Evolutionary conservation across 768 basidiomycete species (phyloP).

Genomic region (Ramaria sp.): DNA sequence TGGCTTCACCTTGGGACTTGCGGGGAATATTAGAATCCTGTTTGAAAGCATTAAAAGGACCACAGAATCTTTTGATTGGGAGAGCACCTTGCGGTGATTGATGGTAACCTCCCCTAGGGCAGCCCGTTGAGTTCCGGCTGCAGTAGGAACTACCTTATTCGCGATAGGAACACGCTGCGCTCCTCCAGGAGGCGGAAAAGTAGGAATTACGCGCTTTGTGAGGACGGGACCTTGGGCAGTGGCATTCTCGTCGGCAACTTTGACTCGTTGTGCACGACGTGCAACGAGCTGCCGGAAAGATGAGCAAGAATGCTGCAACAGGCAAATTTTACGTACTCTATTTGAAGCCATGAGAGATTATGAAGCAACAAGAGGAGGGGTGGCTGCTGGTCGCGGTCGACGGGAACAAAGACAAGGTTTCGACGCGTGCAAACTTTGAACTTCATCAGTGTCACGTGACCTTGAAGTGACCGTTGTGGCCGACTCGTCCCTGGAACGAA

Average conservation of each 20-base stretch:
- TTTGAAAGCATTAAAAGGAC: constrained; percentile 1
- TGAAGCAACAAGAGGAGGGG: not conserved
- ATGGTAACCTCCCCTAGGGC: constrained; percentile 77
- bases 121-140: constrained; percentile 45
- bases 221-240: constrained; percentile 7
- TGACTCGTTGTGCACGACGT: constrained; percentile 7
- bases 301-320: not conserved
- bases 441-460: constrained; percentile 1
- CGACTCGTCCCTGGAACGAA: no score
- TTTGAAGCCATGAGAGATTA: constrained; percentile 4
- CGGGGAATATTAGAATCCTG: constrained; percentile 30
- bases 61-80: not conserved
- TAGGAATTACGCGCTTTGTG: constrained; percentile 1
- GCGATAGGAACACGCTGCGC: constrained; percentile 25
- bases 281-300: constrained; percentile 1
- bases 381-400: not conserved
- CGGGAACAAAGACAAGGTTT: not conserved
- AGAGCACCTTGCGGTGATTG: constrained; percentile 15
- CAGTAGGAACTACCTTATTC: constrained; percentile 40
- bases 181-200: constrained; percentile 2
- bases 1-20: constrained; percentile 42
- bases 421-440: constrained; percentile 4
- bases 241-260: constrained; percentile 9
- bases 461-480: no score
- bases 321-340: not conserved